These are phyloP conservation scores for Teratosphaeria epicoccoides DNA, from an alignment of 2,329 filamentous ascomycete species.

Conservation along the genomic window DNA sequence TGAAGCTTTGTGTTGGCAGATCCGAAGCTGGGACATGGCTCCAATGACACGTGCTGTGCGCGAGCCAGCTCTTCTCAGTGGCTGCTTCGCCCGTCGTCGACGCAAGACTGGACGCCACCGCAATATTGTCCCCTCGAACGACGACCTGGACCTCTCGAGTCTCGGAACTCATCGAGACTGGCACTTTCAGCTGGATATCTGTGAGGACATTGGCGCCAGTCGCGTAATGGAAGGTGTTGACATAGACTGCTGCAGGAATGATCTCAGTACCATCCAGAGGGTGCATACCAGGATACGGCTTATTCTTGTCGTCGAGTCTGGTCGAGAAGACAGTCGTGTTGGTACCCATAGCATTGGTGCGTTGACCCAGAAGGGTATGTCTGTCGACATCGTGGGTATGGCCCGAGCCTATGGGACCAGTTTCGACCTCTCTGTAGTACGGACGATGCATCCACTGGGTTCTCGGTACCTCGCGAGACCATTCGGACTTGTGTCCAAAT, in stretches of 20 bases:
- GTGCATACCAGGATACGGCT: neutral
- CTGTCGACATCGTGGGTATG: neutral
- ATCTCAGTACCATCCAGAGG: neutral
- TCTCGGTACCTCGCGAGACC: neutral
- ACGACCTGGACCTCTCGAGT: neutral
- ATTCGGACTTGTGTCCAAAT: neutral
- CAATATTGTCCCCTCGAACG: neutral
- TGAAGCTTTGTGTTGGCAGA: neutral
- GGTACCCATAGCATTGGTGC: neutral
- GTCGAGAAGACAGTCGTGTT: neutral
- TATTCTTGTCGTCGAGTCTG: neutral
- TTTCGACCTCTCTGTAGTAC: neutral
- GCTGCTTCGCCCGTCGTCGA: neutral
- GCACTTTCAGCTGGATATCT: neutral
- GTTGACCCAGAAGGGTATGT: neutral
- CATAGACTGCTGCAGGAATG: neutral
- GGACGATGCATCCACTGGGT: neutral
- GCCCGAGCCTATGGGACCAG: neutral
- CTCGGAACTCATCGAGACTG: neutral
- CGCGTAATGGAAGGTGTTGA: neutral
- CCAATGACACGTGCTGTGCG: neutral
- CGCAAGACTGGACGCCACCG: neutral
- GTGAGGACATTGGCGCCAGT: neutral
- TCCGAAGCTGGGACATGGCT: neutral
- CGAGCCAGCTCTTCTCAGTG: neutral